These are phyloP conservation scores for Chiua virens DNA, from an alignment of 768 basidiomycete species.

Conservation along the genomic window DNA sequence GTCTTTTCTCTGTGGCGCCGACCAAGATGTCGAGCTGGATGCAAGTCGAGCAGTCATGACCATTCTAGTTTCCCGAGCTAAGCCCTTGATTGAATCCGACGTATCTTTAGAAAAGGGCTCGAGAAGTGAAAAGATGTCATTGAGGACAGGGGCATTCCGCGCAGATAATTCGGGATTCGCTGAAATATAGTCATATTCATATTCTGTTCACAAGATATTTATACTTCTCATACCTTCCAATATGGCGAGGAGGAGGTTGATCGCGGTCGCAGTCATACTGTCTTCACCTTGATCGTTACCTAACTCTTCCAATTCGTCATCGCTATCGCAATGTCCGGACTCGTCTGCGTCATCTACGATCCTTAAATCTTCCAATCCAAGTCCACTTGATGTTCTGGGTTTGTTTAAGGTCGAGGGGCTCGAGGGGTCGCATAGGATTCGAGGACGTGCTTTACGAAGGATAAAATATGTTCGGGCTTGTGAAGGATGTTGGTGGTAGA, in stretches of 20 bases:
- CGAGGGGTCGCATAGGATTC: constrained; percentile 35
- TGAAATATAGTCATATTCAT: constrained; percentile 13
- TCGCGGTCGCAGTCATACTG: constrained; percentile 72
- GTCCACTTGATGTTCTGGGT: constrained; percentile 13
- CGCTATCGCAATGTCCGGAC: constrained; percentile 54
- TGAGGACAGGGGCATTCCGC: constrained; percentile 59
- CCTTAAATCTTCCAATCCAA: constrained; percentile 36
- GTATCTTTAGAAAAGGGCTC: constrained; percentile 52
- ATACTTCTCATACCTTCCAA: constrained; percentile 66
- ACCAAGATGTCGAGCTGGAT: constrained; percentile 45
- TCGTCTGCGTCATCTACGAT: constrained; percentile 38
- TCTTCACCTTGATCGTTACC: constrained; percentile 46
- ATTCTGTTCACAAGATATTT: not conserved
- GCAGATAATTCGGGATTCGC: constrained; percentile 62
- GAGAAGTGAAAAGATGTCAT: constrained; percentile 68
- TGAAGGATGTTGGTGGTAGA: constrained; percentile 55
- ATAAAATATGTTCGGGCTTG: constrained; percentile 71
- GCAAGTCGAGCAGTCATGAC: constrained; percentile 82
- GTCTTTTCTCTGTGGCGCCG: constrained; percentile 15
- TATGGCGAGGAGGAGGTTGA: constrained; percentile 79
- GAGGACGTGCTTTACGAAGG: constrained; percentile 80
- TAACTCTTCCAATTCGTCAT: constrained; percentile 45
- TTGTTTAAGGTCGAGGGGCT: constrained; percentile 1
- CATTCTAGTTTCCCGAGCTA: constrained; percentile 78
- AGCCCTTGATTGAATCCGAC: constrained; percentile 49